Conservation (phyloP, 164 flowering plant genomes). For the Malania oleifera region DNA sequence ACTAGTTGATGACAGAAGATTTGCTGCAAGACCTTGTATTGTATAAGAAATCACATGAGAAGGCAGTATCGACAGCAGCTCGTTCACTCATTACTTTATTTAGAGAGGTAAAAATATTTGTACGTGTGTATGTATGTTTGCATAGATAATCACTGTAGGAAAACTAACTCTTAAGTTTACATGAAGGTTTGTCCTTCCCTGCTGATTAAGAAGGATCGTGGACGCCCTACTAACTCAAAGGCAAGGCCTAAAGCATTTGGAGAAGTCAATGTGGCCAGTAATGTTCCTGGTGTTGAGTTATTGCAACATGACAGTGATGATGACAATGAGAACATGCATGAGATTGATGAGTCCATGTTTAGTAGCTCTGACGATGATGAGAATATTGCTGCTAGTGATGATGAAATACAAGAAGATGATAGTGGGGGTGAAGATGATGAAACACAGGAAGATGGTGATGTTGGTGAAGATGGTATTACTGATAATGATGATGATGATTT, state of each 20-base stretch:
- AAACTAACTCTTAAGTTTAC: slow-evolving; percentile 7
- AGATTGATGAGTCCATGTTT: slow-evolving; percentile 1
- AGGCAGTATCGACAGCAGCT: slow-evolving; percentile 78
- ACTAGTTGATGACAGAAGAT: slow-evolving; percentile 87
- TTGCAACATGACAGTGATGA: slow-evolving; percentile 29
- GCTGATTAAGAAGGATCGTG: slow-evolving; percentile 84
- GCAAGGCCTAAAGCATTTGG: slow-evolving; percentile 91
- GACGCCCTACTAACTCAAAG: slow-evolving; percentile 71
- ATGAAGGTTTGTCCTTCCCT: slow-evolving; percentile 80
- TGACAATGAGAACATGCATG: neutral
- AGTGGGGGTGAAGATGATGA: slow-evolving; percentile 23
- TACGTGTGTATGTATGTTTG: neutral
- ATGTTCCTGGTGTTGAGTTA: slow-evolving; percentile 75
- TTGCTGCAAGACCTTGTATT: slow-evolving; percentile 93
- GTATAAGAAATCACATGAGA: slow-evolving; percentile 87
- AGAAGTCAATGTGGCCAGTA: slow-evolving; percentile 51
- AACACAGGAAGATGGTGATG: slow-evolving; percentile 8
- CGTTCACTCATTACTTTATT: slow-evolving; percentile 78
- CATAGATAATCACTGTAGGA: neutral
- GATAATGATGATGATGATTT: slow-evolving; percentile 12
- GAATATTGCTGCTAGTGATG: slow-evolving; percentile 19
- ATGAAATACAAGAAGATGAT: slow-evolving; percentile 14
- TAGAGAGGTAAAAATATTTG: slow-evolving; percentile 53
- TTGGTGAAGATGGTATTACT: neutral
- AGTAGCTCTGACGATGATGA: slow-evolving; percentile 12